Conservation (phyloP, 2,329 filamentous ascomycete genomes). For the Sporothrix brunneoviolacea region DNA sequence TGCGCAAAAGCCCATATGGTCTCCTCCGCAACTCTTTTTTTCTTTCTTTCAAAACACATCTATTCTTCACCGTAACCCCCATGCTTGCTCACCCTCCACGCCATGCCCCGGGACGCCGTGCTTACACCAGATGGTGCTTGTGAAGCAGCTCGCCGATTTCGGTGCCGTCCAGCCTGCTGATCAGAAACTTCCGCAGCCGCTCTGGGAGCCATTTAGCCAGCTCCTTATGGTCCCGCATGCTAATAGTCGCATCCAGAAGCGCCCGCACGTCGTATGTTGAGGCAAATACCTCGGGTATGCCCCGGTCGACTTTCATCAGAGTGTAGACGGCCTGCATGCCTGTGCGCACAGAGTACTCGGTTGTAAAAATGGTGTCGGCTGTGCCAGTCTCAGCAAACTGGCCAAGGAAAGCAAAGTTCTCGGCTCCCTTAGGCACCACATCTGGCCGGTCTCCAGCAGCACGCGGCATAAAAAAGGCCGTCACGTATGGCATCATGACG, state of each 20-base stretch:
- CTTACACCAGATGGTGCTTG: conserved; percentile 17
- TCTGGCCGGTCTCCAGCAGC: conserved; percentile 30
- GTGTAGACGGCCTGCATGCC: conserved; percentile 31
- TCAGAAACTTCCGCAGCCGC: conserved; percentile 14
- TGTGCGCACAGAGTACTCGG: conserved; percentile 31
- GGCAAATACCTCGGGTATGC: conserved; percentile 24
- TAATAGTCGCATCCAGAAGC: conserved; percentile 20
- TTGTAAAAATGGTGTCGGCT: conserved; percentile 31
- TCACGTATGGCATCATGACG: conserved; percentile 34
- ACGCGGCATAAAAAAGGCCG: conserved; percentile 31
- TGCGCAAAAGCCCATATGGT: no score
- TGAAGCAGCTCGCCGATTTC: conserved; percentile 17
- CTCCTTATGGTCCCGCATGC: conserved; percentile 20
- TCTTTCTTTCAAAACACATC: not conserved
- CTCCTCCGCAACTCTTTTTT: no score
- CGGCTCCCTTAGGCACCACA: conserved; percentile 30
- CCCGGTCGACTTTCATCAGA: conserved; percentile 24
- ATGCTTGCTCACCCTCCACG: not conserved
- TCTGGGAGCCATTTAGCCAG: conserved; percentile 19
- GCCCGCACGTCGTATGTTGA: conserved; percentile 23
- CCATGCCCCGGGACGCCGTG: not conserved
- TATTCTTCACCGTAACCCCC: not conserved
- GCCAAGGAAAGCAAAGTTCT: conserved; percentile 34
- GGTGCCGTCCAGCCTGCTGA: conserved; percentile 16
- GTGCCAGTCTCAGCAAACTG: conserved; percentile 35